phyloP scores from a whole-genome alignment of 768 basidiomycete genomes.

The Clathrus columnatus region DNA sequence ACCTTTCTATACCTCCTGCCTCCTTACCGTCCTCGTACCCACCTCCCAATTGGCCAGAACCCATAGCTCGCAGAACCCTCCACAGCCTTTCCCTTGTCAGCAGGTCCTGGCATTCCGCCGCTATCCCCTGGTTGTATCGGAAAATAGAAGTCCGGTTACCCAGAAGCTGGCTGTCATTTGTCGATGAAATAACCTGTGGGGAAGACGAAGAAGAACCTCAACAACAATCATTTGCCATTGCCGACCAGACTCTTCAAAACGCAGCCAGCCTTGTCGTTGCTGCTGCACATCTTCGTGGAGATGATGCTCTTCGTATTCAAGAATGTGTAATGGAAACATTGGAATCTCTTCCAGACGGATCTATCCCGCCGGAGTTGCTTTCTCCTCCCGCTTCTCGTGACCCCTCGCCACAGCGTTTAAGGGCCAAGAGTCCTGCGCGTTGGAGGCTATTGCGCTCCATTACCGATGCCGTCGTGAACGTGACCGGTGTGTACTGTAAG shows the following conservation, averaged over 20 bases:
- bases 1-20: slow-evolving; percentile 36
- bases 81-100: slow-evolving; percentile 68
- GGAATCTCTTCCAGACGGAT: slow-evolving; percentile 48
- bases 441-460: slow-evolving; percentile 79
- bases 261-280: slow-evolving; percentile 45
- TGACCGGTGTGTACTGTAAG: slow-evolving; percentile 67
- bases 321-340: slow-evolving; percentile 52
- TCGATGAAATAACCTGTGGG: slow-evolving; percentile 70
- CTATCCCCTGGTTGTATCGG: slow-evolving; percentile 85
- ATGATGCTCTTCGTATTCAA: slow-evolving; percentile 43
- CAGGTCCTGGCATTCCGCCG: slow-evolving; percentile 69
- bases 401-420: slow-evolving; percentile 67
- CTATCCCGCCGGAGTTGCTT: slow-evolving; percentile 66
- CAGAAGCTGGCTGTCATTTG: slow-evolving; percentile 73
- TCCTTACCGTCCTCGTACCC: slow-evolving; percentile 69
- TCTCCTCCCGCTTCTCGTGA: slow-evolving; percentile 77
- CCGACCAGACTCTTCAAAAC: slow-evolving; percentile 58
- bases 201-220: slow-evolving; percentile 40
- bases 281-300: slow-evolving; percentile 28
- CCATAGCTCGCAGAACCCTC: slow-evolving; percentile 54
- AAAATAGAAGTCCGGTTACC: slow-evolving; percentile 77
- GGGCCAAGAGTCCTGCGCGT: slow-evolving; percentile 70
- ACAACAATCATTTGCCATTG: slow-evolving; percentile 49
- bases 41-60: slow-evolving; percentile 60
- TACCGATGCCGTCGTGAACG: slow-evolving; percentile 66